Percentiles rank a stretch among this genome's conserved stretches.
These are phyloP conservation scores for Nakazawaea laoshanensis DNA, from an alignment of 805 yeast species.

Conservation along the genomic window DNA sequence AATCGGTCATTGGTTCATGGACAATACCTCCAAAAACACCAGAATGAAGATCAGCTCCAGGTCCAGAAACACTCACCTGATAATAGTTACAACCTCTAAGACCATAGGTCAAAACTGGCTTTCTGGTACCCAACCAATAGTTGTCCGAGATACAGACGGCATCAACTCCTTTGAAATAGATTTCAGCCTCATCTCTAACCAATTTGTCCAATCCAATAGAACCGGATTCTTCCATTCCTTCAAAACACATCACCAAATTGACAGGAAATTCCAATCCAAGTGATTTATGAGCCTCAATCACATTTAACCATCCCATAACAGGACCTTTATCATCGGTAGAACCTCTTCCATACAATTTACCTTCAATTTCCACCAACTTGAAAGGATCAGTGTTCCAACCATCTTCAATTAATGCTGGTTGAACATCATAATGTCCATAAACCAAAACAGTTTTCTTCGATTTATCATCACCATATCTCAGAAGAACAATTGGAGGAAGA, in stretches of 20 bases:
- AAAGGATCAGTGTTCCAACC: constrained; percentile 98
- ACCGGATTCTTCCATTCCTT: constrained; percentile 99
- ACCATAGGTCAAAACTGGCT: constrained; percentile 96
- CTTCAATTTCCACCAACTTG: constrained; percentile 58
- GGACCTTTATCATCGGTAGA: constrained; percentile 98
- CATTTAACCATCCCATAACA: constrained; percentile 93
- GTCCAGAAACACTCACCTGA: constrained; percentile 75
- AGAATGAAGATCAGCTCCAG: constrained; percentile 94
- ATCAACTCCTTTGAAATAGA: constrained; percentile 81
- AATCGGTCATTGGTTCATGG: constrained; percentile 96
- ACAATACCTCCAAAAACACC: constrained; percentile 97
- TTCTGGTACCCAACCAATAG: constrained; percentile 96
- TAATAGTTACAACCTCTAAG: constrained; percentile 95
- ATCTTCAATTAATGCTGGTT: constrained; percentile 86
- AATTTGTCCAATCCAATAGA: constrained; percentile 84
- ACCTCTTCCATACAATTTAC: constrained; percentile 83
- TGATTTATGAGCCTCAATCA: constrained; percentile 81
- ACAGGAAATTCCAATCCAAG: constrained; percentile 87
- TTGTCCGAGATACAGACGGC: constrained; percentile 95
- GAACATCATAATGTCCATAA: constrained; percentile 98
- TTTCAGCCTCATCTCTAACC: constrained; percentile 68
- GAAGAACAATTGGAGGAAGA: constrained; percentile 93
- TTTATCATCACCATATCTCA: constrained; percentile 78
- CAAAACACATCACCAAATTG: constrained; percentile 86
- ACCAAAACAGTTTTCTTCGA: constrained; percentile 80